Evolutionary conservation across 306 rosid genomes (phyloP), one percentile per base, ranked within the genome.

Genomic region (Rosa lucieae): DNA sequence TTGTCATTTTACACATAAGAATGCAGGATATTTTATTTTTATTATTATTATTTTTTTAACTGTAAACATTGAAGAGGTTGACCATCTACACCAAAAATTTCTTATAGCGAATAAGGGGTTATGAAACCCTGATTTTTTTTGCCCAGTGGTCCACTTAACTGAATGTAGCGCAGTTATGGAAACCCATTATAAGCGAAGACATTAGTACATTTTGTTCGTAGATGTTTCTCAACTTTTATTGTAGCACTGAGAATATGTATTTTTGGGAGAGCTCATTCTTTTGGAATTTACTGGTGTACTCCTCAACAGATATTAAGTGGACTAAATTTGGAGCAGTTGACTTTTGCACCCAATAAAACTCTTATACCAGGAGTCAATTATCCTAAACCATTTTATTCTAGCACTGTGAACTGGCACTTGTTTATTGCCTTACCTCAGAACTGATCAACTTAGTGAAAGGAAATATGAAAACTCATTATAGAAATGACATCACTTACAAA

Each of bases 31-130:
- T 29, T 29, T 29, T 29, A 29, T 55, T 14, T 21, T 23, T 7
- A 67, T 69, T 58, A 32, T 37, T 49, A 55, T 63, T 29, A 1
- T 29, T 29, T 29, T 29, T 29, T 29, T 29, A 62, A 42, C 42
- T 75, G 44, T 53, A 75, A 51, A 76, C 35, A 12, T 29, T 46
- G 17, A 65, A 78, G 40, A 1, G 12, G 18, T 52, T 78, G 85
- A 74, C 77, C 52, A 8, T 67, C 39, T 73, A n/a, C 73, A 9
- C 70, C 23, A 12, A 29, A 53, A 53, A 21, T 73, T 18, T 35
- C 47, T 37, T 51, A 9, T 17, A 18, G 37, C 9, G 10, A 5
- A 15, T 15, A 9, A 47, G 77, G 29, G 63, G 9, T 56, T 21
- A 72, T 73, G 65, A n/a, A 73, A 26, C 62, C 48, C 9, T 14